A percentile compares a stretch with the other conserved stretches of the same genome.
These are phyloP conservation scores for Hypoxylon sp. DNA, from an alignment of 2,329 filamentous ascomycete genomes.

Conservation along the genomic window DNA sequence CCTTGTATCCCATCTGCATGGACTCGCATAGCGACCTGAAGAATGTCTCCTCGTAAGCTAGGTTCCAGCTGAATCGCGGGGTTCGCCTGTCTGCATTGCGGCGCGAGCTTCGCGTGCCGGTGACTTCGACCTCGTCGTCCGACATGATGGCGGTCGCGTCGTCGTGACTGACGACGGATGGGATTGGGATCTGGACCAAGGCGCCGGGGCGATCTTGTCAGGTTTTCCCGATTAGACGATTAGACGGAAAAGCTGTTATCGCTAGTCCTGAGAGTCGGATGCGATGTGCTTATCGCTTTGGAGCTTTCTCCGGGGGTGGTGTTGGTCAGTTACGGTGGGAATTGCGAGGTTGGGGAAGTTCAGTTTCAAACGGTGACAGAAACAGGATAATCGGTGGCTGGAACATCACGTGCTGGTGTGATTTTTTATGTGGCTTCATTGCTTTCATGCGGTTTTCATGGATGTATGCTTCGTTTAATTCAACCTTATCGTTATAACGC, in stretches of 20 bases:
- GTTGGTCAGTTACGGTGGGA: constrained; percentile 39
- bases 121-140: constrained; percentile 52
- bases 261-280: constrained; percentile 30
- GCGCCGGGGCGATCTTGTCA: constrained; percentile 4
- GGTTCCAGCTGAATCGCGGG: constrained; percentile 73
- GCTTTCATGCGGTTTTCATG: not conserved
- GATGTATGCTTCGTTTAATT: not conserved
- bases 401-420: constrained; percentile 14
- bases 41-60: constrained; percentile 72
- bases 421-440: not conserved
- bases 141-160: constrained; percentile 48
- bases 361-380: constrained; percentile 42
- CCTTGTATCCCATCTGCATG: constrained; percentile 68
- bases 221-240: constrained; percentile 34
- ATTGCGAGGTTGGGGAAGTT: constrained; percentile 32
- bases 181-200: not conserved
- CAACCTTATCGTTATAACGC: not conserved
- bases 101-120: constrained; percentile 45
- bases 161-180: constrained; percentile 7
- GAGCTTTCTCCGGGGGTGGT: constrained; percentile 25
- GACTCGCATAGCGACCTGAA: constrained; percentile 73
- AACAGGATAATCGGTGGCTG: constrained; percentile 30
- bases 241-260: constrained; percentile 39
- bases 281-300: constrained; percentile 39
- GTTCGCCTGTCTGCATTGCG: constrained; percentile 54